A percentile compares a stretch with the other conserved stretches of the same genome.
Evolutionary conservation across 164 flowering plant species (phyloP).

Genomic region (Santalum album): DNA sequence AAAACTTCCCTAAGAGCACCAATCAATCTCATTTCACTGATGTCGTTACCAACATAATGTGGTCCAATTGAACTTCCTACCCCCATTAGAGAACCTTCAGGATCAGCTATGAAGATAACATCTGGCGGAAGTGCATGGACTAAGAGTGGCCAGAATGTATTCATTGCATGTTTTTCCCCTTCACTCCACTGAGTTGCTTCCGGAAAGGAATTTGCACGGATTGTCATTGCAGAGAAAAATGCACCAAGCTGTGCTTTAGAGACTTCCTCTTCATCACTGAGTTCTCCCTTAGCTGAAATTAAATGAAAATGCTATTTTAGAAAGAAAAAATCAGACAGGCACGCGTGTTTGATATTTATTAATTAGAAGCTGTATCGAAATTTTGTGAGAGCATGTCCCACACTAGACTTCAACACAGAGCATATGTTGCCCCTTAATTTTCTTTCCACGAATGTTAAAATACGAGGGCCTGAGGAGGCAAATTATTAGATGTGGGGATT

Average conservation of each 20-base stretch:
- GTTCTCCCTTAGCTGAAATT: conserved; percentile 69
- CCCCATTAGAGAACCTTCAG: conserved; percentile 94
- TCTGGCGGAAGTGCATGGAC: conserved; percentile 68
- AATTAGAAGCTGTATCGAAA: no score
- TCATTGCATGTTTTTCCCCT: conserved; percentile 87
- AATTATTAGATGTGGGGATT: no score
- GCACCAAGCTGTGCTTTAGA: conserved; percentile 93
- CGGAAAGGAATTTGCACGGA: conserved; percentile 85
- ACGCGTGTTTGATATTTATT: no score
- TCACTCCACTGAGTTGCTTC: conserved; percentile 98
- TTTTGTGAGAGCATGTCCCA: no score
- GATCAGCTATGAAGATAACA: conserved; percentile 86
- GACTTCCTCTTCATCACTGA: conserved; percentile 76
- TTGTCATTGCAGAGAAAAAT: conserved; percentile 93
- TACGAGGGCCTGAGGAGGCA: no score
- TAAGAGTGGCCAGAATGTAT: conserved; percentile 74
- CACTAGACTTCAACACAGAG: no score
- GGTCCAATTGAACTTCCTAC: conserved; percentile 69
- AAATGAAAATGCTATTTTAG: conserved; percentile 2
- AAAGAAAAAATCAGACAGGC: no score
- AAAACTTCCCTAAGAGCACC: conserved; percentile 94
- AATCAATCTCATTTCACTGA: conserved; percentile 83
- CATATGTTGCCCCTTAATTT: no score
- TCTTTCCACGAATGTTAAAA: no score
- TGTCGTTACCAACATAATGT: conserved; percentile 52